Base-by-base conservation (phyloP, 768 basidiomycete genomes). In the Podaxis sp. region DNA sequence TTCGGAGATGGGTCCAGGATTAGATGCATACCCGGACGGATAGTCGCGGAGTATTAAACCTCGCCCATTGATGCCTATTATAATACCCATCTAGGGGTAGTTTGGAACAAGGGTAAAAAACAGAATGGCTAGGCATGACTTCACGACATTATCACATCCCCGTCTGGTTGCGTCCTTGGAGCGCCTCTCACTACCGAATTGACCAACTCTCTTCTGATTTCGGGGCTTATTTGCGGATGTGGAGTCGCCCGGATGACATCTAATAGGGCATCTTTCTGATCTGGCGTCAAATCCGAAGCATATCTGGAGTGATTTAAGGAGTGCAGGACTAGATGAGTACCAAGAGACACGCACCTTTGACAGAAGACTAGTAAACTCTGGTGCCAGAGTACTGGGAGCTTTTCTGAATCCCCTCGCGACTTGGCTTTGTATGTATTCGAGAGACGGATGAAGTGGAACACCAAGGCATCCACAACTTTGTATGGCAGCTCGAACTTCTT, bases 401-500 rank as follows among this genome's bases (percentile, higher is more conserved):
- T 88, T 52, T 90, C 88, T 1, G 85, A 77, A 54, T 93, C 91
- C 25, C 86, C 89, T 53, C 85, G 80, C 19, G 77, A 79, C 61
- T 82, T 86, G 50, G 85, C 87, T 75, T 89, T 93, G 76, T 93
- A 91, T 13, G 88, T 89, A 73, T 97, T 96, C 25, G 95, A 94
- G 47, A 98, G 87, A 25, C 95, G 90, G 69, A 98, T 94, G 73
- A 97, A 99, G 78, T 99, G 97, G 81, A 97, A 96, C 12, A 98
- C 96, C 62, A 99, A 85, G 2, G 93, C 91, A 71, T 99, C 97
- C 57, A 99, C 86, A 29, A 97, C 96, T 77, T 98, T 96, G 82
- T 95, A 99, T 0, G 97, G 97, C 33, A 99, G 79, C 64, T 97
- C 94, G 72, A 96, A 93, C 73, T 99, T 99, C 77, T 99, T 99